Evolutionary conservation across 306 rosid genomes (phyloP).

Genomic region (Rosa multiflora): DNA sequence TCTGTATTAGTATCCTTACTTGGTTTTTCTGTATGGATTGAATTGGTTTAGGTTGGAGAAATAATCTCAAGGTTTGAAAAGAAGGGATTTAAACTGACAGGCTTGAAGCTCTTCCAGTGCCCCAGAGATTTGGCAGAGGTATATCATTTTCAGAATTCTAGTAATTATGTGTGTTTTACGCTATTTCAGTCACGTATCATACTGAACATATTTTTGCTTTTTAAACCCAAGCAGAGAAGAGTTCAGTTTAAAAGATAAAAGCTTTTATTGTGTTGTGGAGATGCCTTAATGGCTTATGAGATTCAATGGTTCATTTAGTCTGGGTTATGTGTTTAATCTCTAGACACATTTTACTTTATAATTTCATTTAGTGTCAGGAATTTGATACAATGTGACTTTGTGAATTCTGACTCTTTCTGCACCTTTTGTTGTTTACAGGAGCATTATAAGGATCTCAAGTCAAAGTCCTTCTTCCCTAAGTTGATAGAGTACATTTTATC

Average conservation of each 20-base stretch:
- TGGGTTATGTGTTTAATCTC: neutral
- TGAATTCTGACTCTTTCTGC: neutral
- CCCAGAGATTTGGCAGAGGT: slow-evolving; percentile 93
- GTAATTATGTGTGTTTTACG: neutral
- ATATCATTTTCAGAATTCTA: slow-evolving; percentile 23
- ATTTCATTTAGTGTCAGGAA: neutral
- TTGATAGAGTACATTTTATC: slow-evolving; percentile 87
- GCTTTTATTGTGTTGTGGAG: neutral
- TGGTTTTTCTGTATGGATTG: slow-evolving; percentile 13
- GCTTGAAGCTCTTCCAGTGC: slow-evolving; percentile 93
- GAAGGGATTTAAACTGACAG: slow-evolving; percentile 91
- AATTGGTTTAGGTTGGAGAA: slow-evolving; percentile 81
- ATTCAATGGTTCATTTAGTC: neutral
- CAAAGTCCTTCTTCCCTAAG: slow-evolving; percentile 78
- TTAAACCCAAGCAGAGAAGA: neutral
- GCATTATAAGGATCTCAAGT: slow-evolving; percentile 88
- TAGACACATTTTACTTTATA: neutral
- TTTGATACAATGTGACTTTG: neutral
- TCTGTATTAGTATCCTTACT: neutral
- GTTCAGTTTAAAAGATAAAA: neutral
- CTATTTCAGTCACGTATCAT: neutral
- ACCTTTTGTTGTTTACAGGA: slow-evolving; percentile 56
- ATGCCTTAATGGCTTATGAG: neutral
- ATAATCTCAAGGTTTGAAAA: slow-evolving; percentile 89
- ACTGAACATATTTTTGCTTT: neutral